Conservation (phyloP, 345 rosid species). For the Gossypium longicalyx region DNA sequence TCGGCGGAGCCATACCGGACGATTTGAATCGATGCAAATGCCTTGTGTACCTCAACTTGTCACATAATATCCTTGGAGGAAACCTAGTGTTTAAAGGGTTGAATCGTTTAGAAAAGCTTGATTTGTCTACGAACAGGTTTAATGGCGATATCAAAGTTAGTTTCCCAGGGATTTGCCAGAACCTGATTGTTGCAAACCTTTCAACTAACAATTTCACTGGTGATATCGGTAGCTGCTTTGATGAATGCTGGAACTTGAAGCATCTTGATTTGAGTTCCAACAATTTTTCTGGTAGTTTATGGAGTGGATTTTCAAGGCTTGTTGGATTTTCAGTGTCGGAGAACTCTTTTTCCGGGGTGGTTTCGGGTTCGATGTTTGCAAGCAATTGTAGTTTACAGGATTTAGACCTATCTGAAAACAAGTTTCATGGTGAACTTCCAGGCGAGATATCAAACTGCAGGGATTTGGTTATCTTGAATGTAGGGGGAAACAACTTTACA, state of each 20-base stretch:
- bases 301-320: conserved; percentile 55
- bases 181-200: conserved; percentile 58
- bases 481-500: conserved; percentile 60
- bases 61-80: conserved; percentile 61
- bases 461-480: conserved; percentile 40
- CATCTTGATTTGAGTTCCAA: conserved; percentile 74
- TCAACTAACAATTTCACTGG: conserved; percentile 66
- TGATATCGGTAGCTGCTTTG: conserved; percentile 43
- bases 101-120: conserved; percentile 51
- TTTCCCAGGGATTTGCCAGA: conserved; percentile 51
- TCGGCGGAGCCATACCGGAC: conserved; percentile 47
- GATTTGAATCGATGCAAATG: conserved; percentile 58
- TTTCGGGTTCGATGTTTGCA: conserved; percentile 39
- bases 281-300: conserved; percentile 45
- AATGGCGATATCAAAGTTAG: conserved; percentile 38
- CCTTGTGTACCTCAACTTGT: conserved; percentile 60
- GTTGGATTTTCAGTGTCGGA: conserved; percentile 50
- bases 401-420: conserved; percentile 60
- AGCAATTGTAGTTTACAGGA: conserved; percentile 45
- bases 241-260: conserved; percentile 49
- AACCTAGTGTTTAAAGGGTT: conserved; percentile 51
- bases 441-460: conserved; percentile 53
- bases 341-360: conserved; percentile 43
- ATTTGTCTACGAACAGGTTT: conserved; percentile 60
- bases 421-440: conserved; percentile 47